Conservation (phyloP, 1,284 basidiomycete species). For the Golubevia sp. region DNA sequence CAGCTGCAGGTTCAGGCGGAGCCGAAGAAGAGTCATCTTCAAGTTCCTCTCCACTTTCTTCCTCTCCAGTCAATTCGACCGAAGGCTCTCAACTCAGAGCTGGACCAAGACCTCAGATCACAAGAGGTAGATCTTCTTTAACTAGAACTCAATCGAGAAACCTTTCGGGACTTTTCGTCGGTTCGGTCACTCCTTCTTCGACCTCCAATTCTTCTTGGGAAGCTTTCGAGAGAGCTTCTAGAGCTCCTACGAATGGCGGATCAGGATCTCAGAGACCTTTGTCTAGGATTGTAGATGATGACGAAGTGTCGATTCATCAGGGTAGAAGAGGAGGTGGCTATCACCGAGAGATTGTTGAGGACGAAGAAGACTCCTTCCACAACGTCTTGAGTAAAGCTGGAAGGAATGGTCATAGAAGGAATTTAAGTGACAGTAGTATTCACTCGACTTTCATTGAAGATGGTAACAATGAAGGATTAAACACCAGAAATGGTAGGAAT, state of each 20-base stretch:
- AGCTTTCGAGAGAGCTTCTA: neutral
- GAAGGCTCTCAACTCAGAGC: neutral
- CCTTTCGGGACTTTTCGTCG: slow-evolving; percentile 36
- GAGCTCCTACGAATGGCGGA: neutral
- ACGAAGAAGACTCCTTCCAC: slow-evolving; percentile 15
- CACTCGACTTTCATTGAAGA: slow-evolving; percentile 49
- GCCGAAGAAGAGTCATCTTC: neutral
- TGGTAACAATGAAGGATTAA: neutral
- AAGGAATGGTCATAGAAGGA: slow-evolving; percentile 33
- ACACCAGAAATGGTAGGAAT: neutral
- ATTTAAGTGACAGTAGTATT: slow-evolving; percentile 53
- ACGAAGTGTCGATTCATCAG: slow-evolving; percentile 20
- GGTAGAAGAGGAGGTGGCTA: neutral
- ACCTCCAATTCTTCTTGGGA: neutral
- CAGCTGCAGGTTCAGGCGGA: slow-evolving; percentile 11
- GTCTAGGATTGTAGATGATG: slow-evolving; percentile 45
- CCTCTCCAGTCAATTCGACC: neutral
- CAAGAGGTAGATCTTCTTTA: slow-evolving; percentile 8
- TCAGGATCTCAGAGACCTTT: slow-evolving; percentile 6
- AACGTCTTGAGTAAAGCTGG: slow-evolving; percentile 6
- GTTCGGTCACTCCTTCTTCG: slow-evolving; percentile 10
- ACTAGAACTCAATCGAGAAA: slow-evolving; percentile 33
- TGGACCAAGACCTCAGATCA: slow-evolving; percentile 1
- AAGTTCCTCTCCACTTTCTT: neutral
- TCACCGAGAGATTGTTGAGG: slow-evolving; percentile 23